Percentiles rank a stretch among this genome's conserved stretches.
These are phyloP conservation scores for Annulohypoxylon truncatum DNA, from an alignment of 2,329 filamentous ascomycete genomes.

Conservation along the genomic window DNA sequence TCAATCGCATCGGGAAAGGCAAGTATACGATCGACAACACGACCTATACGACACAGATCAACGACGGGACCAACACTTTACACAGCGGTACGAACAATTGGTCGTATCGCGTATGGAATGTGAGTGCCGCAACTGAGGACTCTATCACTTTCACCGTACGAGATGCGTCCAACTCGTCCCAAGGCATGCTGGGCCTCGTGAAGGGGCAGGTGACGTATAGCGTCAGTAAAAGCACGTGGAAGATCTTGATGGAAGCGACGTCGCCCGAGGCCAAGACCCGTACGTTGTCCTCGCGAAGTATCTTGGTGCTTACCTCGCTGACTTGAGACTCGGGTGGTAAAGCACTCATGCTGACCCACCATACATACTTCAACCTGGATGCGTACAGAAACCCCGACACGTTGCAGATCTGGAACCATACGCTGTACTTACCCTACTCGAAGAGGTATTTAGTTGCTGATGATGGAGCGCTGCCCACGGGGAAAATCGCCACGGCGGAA, in stretches of 20 bases:
- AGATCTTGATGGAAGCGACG: slow-evolving; percentile 69
- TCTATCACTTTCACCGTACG: slow-evolving; percentile 75
- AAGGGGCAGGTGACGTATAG: slow-evolving; percentile 72
- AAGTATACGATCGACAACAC: slow-evolving; percentile 65
- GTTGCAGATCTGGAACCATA: slow-evolving; percentile 69
- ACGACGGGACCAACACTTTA: slow-evolving; percentile 66
- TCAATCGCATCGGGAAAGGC: slow-evolving; percentile 71
- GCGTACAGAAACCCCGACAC: slow-evolving; percentile 69
- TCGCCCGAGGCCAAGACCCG: slow-evolving; percentile 61
- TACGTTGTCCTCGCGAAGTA: slow-evolving; percentile 43
- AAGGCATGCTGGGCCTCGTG: slow-evolving; percentile 72
- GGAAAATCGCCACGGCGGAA: slow-evolving; percentile 67
- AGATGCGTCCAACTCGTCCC: slow-evolving; percentile 67
- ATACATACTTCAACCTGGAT: slow-evolving; percentile 77
- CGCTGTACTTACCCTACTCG: slow-evolving; percentile 71
- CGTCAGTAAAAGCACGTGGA: slow-evolving; percentile 66
- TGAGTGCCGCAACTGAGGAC: slow-evolving; percentile 63
- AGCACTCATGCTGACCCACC: slow-evolving; percentile 72
- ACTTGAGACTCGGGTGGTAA: slow-evolving; percentile 45
- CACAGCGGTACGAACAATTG: slow-evolving; percentile 71
- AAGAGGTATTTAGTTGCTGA: slow-evolving; percentile 68
- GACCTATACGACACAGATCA: slow-evolving; percentile 65
- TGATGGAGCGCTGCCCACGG: slow-evolving; percentile 68
- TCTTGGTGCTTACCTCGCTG: slow-evolving; percentile 26
- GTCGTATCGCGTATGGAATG: slow-evolving; percentile 72